phyloP scores from a whole-genome alignment of 2,329 filamentous ascomycete species.

The Talaromyces funiculosus region DNA sequence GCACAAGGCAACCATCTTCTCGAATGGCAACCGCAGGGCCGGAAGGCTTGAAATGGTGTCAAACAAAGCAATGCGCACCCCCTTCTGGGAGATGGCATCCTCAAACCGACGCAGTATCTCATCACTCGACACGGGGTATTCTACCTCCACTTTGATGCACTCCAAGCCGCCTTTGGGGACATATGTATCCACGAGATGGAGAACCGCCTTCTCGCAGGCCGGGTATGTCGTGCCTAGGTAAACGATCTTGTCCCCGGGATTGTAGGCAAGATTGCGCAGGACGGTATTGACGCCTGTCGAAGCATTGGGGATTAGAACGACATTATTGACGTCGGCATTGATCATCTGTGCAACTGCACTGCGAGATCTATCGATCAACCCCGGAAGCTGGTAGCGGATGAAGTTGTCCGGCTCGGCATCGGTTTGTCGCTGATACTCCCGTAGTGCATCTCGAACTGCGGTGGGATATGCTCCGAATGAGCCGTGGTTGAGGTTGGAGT shows the following conservation, averaged over 20 bases:
- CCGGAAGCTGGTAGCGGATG: slow-evolving; percentile 62
- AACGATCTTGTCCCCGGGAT: slow-evolving; percentile 64
- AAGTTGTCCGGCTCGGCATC: slow-evolving; percentile 71
- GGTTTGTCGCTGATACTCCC: slow-evolving; percentile 57
- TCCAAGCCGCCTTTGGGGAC: slow-evolving; percentile 39
- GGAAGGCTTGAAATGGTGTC: slow-evolving; percentile 76
- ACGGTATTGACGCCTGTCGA: slow-evolving; percentile 67
- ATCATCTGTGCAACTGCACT: slow-evolving; percentile 50
- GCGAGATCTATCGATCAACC: slow-evolving; percentile 59
- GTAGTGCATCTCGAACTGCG: slow-evolving; percentile 54
- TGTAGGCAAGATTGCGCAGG: slow-evolving; percentile 65
- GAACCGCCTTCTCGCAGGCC: slow-evolving; percentile 66
- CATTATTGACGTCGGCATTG: slow-evolving; percentile 52
- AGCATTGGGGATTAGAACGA: slow-evolving; percentile 77
- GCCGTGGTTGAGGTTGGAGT: slow-evolving; percentile 29
- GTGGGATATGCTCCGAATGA: slow-evolving; percentile 74
- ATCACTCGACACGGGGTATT: slow-evolving; percentile 65
- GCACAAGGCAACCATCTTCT: slow-evolving; percentile 60
- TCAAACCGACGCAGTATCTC: slow-evolving; percentile 53
- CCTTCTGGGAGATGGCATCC: slow-evolving; percentile 47
- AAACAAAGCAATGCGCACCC: slow-evolving; percentile 61
- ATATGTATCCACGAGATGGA: slow-evolving; percentile 62
- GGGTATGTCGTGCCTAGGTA: slow-evolving; percentile 76
- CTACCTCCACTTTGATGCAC: slow-evolving; percentile 51
- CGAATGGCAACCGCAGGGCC: slow-evolving; percentile 73